These are phyloP conservation scores for Exophiala dermatitidis DNA, from an alignment of 2,329 filamentous ascomycete genomes.

Conservation along the genomic window DNA sequence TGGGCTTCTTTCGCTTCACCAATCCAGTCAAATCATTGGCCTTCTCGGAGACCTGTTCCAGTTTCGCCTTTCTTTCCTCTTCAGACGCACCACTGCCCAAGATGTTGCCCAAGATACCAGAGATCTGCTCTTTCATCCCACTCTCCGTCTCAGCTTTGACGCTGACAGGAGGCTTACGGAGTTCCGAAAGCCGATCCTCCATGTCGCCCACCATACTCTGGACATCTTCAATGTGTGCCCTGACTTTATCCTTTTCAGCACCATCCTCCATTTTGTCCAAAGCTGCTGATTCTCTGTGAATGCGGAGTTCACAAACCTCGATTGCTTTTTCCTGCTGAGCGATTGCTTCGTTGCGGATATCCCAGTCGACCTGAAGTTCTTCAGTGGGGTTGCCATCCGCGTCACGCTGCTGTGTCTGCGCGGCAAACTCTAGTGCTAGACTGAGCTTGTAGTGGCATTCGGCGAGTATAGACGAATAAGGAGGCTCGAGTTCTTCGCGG, in stretches of 20 bases:
- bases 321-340: slow-evolving; percentile 56
- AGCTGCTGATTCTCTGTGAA: slow-evolving; percentile 47
- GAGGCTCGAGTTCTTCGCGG: slow-evolving; percentile 69
- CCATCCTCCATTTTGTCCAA: slow-evolving; percentile 37
- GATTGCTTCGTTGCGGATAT: slow-evolving; percentile 51
- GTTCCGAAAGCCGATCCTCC: slow-evolving; percentile 52
- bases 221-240: slow-evolving; percentile 49
- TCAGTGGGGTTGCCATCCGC: slow-evolving; percentile 38
- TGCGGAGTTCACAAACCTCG: slow-evolving; percentile 48
- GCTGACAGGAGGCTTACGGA: slow-evolving; percentile 48
- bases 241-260: slow-evolving; percentile 34
- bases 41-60: slow-evolving; percentile 48
- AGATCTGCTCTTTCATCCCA: slow-evolving; percentile 36
- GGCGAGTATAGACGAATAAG: slow-evolving; percentile 77
- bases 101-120: slow-evolving; percentile 52
- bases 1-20: slow-evolving; percentile 49
- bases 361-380: slow-evolving; percentile 44
- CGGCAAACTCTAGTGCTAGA: slow-evolving; percentile 87
- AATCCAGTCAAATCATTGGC: slow-evolving; percentile 55
- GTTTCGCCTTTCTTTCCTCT: slow-evolving; percentile 45
- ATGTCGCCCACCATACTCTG: slow-evolving; percentile 57
- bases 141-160: slow-evolving; percentile 35
- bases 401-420: slow-evolving; percentile 51
- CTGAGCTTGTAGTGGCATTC: slow-evolving; percentile 97
- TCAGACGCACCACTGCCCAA: slow-evolving; percentile 45